Evolutionary conservation across 2,329 filamentous ascomycete genomes (phyloP).

Genomic region (Cordyceps tenuipes): DNA sequence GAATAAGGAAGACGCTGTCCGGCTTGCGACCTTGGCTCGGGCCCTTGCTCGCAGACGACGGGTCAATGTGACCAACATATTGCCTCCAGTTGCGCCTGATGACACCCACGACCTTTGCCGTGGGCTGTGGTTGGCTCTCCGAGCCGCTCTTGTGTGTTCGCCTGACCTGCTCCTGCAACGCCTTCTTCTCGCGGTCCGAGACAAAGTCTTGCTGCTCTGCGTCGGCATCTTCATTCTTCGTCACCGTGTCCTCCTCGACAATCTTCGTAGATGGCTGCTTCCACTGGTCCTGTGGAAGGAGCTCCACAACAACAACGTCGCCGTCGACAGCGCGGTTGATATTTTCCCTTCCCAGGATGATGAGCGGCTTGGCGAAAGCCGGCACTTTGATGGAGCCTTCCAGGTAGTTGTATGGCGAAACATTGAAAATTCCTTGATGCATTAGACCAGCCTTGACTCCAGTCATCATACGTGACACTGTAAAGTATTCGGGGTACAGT

Average conservation of each 20-base stretch:
- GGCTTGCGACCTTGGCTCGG: slow-evolving; percentile 72
- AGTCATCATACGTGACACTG: slow-evolving; percentile 87
- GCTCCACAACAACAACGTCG: slow-evolving; percentile 86
- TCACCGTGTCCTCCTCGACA: slow-evolving; percentile 85
- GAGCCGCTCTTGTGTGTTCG: slow-evolving; percentile 67
- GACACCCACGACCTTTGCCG: slow-evolving; percentile 83
- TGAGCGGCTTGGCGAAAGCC: slow-evolving; percentile 78
- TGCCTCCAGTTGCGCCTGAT: slow-evolving; percentile 97
- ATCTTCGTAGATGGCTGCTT: slow-evolving; percentile 93
- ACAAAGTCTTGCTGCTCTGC: slow-evolving; percentile 71
- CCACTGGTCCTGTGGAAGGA: slow-evolving; percentile 92
- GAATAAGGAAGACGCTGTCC: slow-evolving; percentile 88
- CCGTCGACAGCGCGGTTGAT: slow-evolving; percentile 92
- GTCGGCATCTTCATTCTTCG: slow-evolving; percentile 89
- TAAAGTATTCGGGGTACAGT: slow-evolving; percentile 84
- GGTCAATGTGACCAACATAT: slow-evolving; percentile 92
- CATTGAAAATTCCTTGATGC: slow-evolving; percentile 92
- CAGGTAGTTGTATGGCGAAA: slow-evolving; percentile 96
- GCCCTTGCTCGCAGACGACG: slow-evolving; percentile 67
- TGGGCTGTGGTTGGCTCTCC: slow-evolving; percentile 78
- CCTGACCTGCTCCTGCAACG: slow-evolving; percentile 85
- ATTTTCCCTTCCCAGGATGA: slow-evolving; percentile 87
- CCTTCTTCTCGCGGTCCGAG: slow-evolving; percentile 78
- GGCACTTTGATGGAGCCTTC: slow-evolving; percentile 88
- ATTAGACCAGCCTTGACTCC: slow-evolving; percentile 80